phyloP scores from a whole-genome alignment of 176 grass and related monocot species.

The Dendrocalamus sinicus region DNA sequence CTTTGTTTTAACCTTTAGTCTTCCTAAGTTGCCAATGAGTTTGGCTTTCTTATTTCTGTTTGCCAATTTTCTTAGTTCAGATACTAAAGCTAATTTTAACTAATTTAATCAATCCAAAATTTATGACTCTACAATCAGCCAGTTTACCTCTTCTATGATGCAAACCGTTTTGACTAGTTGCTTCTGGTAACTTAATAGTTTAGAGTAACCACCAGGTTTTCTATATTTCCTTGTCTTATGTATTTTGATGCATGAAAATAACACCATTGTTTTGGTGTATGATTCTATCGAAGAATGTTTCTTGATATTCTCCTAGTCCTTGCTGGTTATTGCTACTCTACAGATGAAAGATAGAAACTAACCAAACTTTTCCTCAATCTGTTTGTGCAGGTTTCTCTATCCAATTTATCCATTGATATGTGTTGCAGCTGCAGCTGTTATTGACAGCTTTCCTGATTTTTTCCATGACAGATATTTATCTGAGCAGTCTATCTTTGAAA shows the following conservation, averaged over 20 bases:
- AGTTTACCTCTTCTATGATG: conserved; percentile 7
- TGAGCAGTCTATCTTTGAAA: conserved; percentile 73
- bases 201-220: conserved; percentile 5
- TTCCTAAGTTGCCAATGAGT: neutral
- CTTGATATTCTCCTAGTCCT: neutral
- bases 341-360: conserved; percentile 18
- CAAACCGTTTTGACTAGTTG: conserved; percentile 5
- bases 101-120: neutral
- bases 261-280: neutral
- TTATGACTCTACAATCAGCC: neutral
- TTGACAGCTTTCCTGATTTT: conserved; percentile 82
- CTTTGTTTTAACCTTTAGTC: conserved; percentile 22
- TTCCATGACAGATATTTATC: conserved; percentile 84
- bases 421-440: conserved; percentile 84
- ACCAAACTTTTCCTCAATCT: conserved; percentile 31
- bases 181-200: neutral
- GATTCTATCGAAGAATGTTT: neutral
- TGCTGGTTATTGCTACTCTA: neutral
- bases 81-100: neutral
- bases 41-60: conserved; percentile 23
- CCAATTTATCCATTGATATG: conserved; percentile 98
- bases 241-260: conserved; percentile 10
- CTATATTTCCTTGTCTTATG: neutral
- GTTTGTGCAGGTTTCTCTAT: conserved; percentile 86
- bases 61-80: neutral